Evolutionary conservation across 176 grass and related monocot genomes (phyloP).

Genomic region (Leersia perrieri): DNA sequence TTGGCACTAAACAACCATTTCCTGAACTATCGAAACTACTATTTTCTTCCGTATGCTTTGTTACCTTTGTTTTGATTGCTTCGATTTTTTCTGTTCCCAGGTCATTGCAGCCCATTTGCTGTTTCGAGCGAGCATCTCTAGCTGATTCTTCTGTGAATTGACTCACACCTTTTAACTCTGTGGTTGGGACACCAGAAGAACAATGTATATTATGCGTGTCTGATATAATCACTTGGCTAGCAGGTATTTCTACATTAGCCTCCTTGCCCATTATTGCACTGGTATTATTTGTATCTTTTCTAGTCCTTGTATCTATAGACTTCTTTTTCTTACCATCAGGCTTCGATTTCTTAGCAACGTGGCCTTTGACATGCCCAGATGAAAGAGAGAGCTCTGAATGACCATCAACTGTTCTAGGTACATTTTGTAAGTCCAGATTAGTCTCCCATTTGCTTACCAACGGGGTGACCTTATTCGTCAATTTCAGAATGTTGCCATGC

Average conservation of each 20-base stretch:
- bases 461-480: constrained; percentile 40
- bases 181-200: constrained; percentile 1
- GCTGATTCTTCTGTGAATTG: constrained; percentile 32
- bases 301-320: constrained; percentile 25
- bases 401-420: constrained; percentile 16
- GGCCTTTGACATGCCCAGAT: constrained; percentile 18
- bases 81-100: constrained; percentile 31
- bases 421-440: constrained; percentile 25
- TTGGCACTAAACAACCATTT: background rate
- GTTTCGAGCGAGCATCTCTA: constrained; percentile 13
- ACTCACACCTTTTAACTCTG: constrained; percentile 1
- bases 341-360: constrained; percentile 41
- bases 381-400: constrained; percentile 16
- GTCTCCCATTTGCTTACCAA: constrained; percentile 37
- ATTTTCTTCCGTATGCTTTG: constrained; percentile 35
- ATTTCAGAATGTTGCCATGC: constrained; percentile 40
- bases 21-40: constrained; percentile 36
- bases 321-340: constrained; percentile 39
- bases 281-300: constrained; percentile 31
- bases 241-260: constrained; percentile 9
- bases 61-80: constrained; percentile 35
- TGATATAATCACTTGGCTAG: constrained; percentile 28
- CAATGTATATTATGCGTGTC: constrained; percentile 16
- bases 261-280: constrained; percentile 18
- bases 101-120: constrained; percentile 11